Conservation (phyloP, 2,329 filamentous ascomycete species). For the Colletotrichum liaoningense region DNA sequence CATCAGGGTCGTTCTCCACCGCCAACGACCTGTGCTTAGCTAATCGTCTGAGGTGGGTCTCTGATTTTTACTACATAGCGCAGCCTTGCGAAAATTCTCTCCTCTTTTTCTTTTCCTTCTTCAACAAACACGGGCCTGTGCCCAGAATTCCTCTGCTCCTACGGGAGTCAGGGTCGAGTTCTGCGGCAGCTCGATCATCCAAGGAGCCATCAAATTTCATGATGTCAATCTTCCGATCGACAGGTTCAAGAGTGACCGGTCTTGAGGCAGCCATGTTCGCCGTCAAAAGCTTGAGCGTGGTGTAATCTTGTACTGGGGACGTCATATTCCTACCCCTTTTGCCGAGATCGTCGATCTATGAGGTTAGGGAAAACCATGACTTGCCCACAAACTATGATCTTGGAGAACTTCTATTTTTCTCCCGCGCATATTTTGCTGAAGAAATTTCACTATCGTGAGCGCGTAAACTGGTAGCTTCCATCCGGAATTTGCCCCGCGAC, state of each 20-base stretch:
- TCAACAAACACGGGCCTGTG: slow-evolving; percentile 81
- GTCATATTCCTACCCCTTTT: slow-evolving; percentile 91
- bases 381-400: slow-evolving; percentile 67
- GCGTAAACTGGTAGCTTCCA: background rate
- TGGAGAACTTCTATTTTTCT: background rate
- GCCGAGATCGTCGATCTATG: slow-evolving; percentile 90
- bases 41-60: slow-evolving; percentile 23
- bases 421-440: background rate
- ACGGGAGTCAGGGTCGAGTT: slow-evolving; percentile 77
- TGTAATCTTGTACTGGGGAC: slow-evolving; percentile 67
- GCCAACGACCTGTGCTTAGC: slow-evolving; percentile 17
- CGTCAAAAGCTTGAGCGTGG: slow-evolving; percentile 74
- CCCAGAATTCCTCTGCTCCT: slow-evolving; percentile 78
- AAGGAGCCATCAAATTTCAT: slow-evolving; percentile 81
- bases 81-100: slow-evolving; percentile 35
- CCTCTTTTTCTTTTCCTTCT: slow-evolving; percentile 49
- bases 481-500: background rate
- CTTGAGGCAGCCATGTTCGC: slow-evolving; percentile 75
- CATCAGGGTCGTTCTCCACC: background rate
- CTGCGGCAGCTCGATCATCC: slow-evolving; percentile 85
- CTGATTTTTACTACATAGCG: slow-evolving; percentile 32
- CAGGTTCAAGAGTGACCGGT: slow-evolving; percentile 87
- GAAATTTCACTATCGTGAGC: no score
- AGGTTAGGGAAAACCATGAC: slow-evolving; percentile 93
- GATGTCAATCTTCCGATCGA: slow-evolving; percentile 93